These are phyloP conservation scores for Aspergillus avenaceus DNA, from an alignment of 495 filamentous ascomycete genomes.

Conservation along the genomic window DNA sequence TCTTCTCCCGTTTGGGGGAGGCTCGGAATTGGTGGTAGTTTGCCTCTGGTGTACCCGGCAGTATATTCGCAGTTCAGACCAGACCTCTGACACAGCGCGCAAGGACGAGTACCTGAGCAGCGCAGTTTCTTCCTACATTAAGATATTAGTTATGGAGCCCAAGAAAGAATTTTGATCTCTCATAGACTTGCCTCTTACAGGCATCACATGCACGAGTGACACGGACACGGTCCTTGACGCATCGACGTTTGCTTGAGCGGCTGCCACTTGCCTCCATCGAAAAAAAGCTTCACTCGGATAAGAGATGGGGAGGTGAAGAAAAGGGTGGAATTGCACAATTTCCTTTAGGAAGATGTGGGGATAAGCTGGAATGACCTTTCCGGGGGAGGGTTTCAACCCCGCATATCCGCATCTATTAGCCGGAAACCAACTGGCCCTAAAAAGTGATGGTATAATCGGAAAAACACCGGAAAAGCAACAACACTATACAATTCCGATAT, in stretches of 20 bases:
- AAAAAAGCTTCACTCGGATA: no score
- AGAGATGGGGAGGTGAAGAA: no score
- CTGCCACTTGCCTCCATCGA: constrained; percentile 6
- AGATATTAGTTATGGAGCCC: constrained; percentile 1
- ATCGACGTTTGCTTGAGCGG: constrained; percentile 15
- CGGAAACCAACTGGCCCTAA: no score
- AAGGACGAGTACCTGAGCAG: constrained; percentile 28
- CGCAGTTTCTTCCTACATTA: constrained; percentile 23
- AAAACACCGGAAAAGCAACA: no score
- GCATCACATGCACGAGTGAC: constrained; percentile 33
- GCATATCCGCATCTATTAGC: no score
- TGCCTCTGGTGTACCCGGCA: constrained; percentile 23
- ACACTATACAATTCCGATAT: no score
- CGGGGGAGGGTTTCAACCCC: no score
- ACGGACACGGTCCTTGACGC: constrained; percentile 19
- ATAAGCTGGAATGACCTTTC: no score
- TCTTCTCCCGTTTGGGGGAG: not conserved
- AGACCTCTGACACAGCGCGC: constrained; percentile 18
- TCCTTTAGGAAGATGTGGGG: no score
- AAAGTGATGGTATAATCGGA: no score
- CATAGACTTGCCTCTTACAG: constrained; percentile 24
- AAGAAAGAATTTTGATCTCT: not conserved
- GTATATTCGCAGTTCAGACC: constrained; percentile 16
- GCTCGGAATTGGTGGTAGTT: constrained; percentile 14
- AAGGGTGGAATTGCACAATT: not conserved